Evolutionary conservation across 163 green algal species (phyloP).

Genomic region (Chlorella variabilis): DNA sequence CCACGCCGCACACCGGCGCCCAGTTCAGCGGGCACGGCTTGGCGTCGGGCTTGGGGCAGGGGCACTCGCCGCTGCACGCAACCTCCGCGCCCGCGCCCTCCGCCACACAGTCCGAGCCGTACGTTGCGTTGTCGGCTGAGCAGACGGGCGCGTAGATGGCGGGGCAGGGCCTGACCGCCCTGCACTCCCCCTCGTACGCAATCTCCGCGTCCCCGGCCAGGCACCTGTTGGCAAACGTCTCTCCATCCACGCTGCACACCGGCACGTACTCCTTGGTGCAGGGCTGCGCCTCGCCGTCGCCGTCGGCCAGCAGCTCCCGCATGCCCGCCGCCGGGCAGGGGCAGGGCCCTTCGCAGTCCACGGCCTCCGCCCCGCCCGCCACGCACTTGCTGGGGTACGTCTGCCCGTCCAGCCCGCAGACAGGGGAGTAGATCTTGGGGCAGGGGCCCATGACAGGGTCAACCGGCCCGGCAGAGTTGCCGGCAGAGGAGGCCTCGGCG

Average conservation of each 20-base stretch:
- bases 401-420: neutral
- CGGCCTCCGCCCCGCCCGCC: neutral
- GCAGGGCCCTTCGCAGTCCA: constrained; percentile 18
- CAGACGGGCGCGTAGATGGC: constrained; percentile 9
- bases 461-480: neutral
- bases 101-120: neutral
- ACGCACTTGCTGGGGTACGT: neutral
- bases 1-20: constrained; percentile 6
- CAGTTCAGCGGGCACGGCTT: too few relatives aligned
- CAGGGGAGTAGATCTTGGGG: constrained; percentile 14
- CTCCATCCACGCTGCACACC: neutral
- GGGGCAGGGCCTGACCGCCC: neutral
- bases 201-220: too few relatives aligned
- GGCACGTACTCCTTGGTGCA: neutral
- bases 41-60: neutral
- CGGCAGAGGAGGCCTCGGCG: neutral
- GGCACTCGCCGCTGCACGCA: too few relatives aligned
- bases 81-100: neutral
- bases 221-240: too few relatives aligned
- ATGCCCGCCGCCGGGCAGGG: constrained; percentile 5
- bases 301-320: constrained; percentile 1
- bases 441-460: constrained; percentile 9
- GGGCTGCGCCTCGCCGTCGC: too few relatives aligned
- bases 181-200: too few relatives aligned
- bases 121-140: neutral